phyloP scores from a whole-genome alignment of 225 moss, liverwort and hornwort genomes.

The Lunularia cruciata region DNA sequence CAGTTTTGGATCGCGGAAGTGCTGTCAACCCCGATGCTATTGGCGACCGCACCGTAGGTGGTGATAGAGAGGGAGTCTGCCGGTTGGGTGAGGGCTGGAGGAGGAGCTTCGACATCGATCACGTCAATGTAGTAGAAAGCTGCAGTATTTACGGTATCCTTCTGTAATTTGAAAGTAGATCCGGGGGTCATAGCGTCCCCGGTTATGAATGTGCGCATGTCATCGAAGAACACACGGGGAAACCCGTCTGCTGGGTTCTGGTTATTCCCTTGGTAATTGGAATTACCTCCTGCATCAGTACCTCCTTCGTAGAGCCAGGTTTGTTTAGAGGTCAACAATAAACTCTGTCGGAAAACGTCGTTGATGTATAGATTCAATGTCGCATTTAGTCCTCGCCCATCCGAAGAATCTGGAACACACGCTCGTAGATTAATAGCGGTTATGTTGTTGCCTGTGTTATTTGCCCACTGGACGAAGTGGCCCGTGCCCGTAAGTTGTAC shows the following conservation, averaged over 20 bases:
- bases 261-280: not conserved
- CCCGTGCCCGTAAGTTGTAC: conserved; percentile 21
- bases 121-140: conserved; percentile 27
- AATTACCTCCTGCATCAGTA: too few species aligned
- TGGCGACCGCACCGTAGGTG: conserved; percentile 18
- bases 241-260: conserved; percentile 17
- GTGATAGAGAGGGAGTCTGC: conserved; percentile 10
- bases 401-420: conserved; percentile 26
- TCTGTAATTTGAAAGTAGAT: conserved; percentile 21
- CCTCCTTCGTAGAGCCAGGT: conserved; percentile 23
- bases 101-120: conserved; percentile 28
- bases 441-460: not conserved
- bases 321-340: conserved; percentile 33
- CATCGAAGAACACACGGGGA: conserved; percentile 27
- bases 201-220: conserved; percentile 22
- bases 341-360: conserved; percentile 2
- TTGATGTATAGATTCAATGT: conserved; percentile 25
- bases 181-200: conserved; percentile 11
- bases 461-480: conserved; percentile 14
- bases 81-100: not conserved
- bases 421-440: conserved; percentile 23
- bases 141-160: conserved; percentile 12
- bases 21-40: conserved; percentile 16
- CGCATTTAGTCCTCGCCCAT: conserved; percentile 14
- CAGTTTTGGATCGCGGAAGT: conserved; percentile 22